phyloP scores from a whole-genome alignment of 2,329 filamentous ascomycete species.

The Mycosphaerella sp. region DNA sequence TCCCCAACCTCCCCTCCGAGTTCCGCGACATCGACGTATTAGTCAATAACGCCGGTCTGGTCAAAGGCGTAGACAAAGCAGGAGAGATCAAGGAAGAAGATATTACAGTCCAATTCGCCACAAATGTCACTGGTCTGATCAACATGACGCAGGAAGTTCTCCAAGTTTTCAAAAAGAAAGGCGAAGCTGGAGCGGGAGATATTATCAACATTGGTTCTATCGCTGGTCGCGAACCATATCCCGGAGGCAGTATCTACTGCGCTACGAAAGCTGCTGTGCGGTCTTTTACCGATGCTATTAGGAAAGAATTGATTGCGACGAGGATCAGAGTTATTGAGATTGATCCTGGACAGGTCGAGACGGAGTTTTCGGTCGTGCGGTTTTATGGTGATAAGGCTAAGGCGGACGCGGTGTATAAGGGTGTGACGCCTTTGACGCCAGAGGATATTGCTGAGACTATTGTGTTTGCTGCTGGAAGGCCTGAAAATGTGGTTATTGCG shows the following conservation, averaged over 20 bases:
- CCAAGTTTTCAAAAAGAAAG: conserved; percentile 62
- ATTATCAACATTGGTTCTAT: conserved; percentile 95
- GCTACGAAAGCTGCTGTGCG: conserved; percentile 85
- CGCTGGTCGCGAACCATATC: conserved; percentile 81
- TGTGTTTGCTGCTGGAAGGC: conserved; percentile 75
- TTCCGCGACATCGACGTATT: conserved; percentile 81
- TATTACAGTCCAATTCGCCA: conserved; percentile 79
- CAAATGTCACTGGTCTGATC: conserved; percentile 91
- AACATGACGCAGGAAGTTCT: conserved; percentile 92
- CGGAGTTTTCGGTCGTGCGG: conserved; percentile 82
- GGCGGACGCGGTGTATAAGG: conserved; percentile 84
- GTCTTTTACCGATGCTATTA: conserved; percentile 73
- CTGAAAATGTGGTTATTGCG: conserved; percentile 85
- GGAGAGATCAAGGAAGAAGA: conserved; percentile 78
- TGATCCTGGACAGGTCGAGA: conserved; percentile 90
- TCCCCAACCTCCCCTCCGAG: conserved; percentile 67
- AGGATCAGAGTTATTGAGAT: conserved; percentile 79
- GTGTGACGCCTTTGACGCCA: conserved; percentile 74
- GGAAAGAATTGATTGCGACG: conserved; percentile 75
- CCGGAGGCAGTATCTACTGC: conserved; percentile 85
- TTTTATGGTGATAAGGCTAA: conserved; percentile 85
- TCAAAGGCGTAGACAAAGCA: conserved; percentile 79
- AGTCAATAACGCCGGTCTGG: conserved; percentile 93
- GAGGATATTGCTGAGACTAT: conserved; percentile 88
- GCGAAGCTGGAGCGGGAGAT: conserved; percentile 72